Evolutionary conservation across 148 eudicot genomes (phyloP).

Genomic region (Nyssa sinensis): DNA sequence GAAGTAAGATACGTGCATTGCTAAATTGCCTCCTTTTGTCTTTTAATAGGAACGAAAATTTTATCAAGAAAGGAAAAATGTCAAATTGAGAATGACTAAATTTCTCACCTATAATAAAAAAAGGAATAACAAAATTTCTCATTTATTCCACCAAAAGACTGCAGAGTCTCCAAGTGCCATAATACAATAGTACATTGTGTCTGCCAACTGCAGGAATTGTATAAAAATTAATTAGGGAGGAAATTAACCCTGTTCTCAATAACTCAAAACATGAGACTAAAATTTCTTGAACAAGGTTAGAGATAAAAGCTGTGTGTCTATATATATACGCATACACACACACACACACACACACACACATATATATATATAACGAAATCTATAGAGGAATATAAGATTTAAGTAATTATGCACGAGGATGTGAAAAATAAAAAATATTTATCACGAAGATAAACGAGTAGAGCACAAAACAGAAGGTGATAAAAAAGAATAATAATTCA

Average conservation of each 20-base stretch:
- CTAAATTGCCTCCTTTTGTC: too few relatives aligned
- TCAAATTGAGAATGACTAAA: not conserved
- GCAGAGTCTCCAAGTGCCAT: not conserved
- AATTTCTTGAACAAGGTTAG: not conserved
- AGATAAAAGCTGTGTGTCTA: not conserved
- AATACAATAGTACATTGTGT: not conserved
- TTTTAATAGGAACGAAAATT: not conserved
- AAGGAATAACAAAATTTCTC: not conserved
- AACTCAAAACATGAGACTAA: not conserved
- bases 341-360: too few relatives aligned
- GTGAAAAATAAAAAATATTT: not conserved
- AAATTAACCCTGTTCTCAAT: not conserved
- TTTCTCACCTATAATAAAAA: not conserved
- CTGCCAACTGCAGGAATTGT: not conserved
- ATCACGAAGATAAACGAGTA: not conserved
- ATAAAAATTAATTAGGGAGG: not conserved
- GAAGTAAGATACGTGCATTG: not conserved
- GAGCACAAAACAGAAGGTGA: not conserved
- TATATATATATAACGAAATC: not conserved
- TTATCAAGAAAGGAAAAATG: not conserved
- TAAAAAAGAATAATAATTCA: not conserved
- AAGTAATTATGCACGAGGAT: not conserved
- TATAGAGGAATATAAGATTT: not conserved
- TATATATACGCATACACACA: too few relatives aligned
- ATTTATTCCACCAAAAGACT: not conserved